phyloP scores from a whole-genome alignment of 192 early-diverging fungal genomes.

The Mortierella hygrophila region DNA sequence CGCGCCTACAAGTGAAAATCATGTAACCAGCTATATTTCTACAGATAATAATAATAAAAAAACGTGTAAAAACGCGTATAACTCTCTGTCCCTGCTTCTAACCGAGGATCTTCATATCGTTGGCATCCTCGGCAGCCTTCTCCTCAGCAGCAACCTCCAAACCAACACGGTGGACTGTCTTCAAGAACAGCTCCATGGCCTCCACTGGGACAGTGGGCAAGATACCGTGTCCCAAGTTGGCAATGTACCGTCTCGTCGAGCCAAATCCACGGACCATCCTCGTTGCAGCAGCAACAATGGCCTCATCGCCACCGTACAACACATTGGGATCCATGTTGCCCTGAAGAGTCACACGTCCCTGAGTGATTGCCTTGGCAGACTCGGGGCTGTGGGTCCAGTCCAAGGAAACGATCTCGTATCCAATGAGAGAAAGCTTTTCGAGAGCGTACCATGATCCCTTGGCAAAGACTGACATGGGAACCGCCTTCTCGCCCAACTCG shows the following conservation, averaged over 20 bases:
- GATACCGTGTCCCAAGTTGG: constrained; percentile 98
- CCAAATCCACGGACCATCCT: constrained; percentile 90
- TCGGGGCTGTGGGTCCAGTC: constrained; percentile 92
- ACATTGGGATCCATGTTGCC: constrained; percentile 95
- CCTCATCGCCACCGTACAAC: constrained; percentile 81
- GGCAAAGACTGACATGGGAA: constrained; percentile 95
- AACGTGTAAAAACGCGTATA: neutral
- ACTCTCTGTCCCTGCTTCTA: neutral
- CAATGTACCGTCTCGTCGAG: constrained; percentile 80
- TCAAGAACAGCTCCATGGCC: constrained; percentile 75
- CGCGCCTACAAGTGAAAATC: neutral
- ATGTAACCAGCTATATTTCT: neutral
- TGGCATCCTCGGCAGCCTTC: constrained; percentile 13
- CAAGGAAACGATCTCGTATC: constrained; percentile 90
- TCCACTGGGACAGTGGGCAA: constrained; percentile 86
- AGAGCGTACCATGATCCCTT: constrained; percentile 93
- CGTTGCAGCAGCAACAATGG: constrained; percentile 77
- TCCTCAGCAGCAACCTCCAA: constrained; percentile 58
- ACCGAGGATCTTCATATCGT: constrained; percentile 20
- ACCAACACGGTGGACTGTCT: constrained; percentile 74
- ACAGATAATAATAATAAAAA: constrained; percentile 1
- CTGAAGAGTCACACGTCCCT: constrained; percentile 79
- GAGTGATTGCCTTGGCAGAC: constrained; percentile 65
- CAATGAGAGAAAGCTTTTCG: constrained; percentile 72
- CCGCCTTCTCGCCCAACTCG: constrained; percentile 55